Base-by-base conservation (phyloP, 768 basidiomycete species). In the Psilocybe sp. region DNA sequence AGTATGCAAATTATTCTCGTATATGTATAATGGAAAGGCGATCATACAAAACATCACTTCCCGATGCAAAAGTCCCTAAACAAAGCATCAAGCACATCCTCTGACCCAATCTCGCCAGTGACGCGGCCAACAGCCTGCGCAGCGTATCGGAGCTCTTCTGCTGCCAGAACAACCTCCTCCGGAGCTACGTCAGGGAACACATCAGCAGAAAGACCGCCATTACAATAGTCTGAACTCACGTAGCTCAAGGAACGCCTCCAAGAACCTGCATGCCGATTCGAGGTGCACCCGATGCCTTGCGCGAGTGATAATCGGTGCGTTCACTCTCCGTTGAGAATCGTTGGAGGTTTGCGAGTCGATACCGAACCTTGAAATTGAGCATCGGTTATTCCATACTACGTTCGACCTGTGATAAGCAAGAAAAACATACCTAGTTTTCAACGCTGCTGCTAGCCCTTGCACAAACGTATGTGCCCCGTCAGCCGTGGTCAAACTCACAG, bases 31-130 rank as follows among this genome's bases (percentile, higher is more conserved):
- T 28, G 4, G 23, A 28, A 28, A 28, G 23, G 3, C 7, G 23
- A 7, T 7, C 45, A 32, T 19, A 20, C 15, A n/a, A 11, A 40
- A 19, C 40, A 13, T 19, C 56, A 91, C 70, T 94, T 92, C 34
- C 92, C 92, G 45, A 95, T 90, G 61, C 93, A 96, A 65, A 96
- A 96, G 44, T 89, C 87, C 32, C 77, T 74, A 62, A 96, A 96
- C 19, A 96, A 78, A 15, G 80, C 79, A 50, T 92, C 91, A 16
- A 96, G 65, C 7, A 95, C 74, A 51, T 95, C 91, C 59, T 96
- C 93, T 11, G 85, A 81, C 40, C 85, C 85, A 48, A 96, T 85
- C 7, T 77, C 62, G 4, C 93, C 92, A 1, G 87, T 84, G n/a
- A 95, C 82, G 50, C 82, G 81, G 1, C 90, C 92, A n/a, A 96